A percentile compares a stretch with the other conserved stretches of the same genome.
Evolutionary conservation across 768 basidiomycete genomes (phyloP).

Genomic region (Pluteus cervinus): DNA sequence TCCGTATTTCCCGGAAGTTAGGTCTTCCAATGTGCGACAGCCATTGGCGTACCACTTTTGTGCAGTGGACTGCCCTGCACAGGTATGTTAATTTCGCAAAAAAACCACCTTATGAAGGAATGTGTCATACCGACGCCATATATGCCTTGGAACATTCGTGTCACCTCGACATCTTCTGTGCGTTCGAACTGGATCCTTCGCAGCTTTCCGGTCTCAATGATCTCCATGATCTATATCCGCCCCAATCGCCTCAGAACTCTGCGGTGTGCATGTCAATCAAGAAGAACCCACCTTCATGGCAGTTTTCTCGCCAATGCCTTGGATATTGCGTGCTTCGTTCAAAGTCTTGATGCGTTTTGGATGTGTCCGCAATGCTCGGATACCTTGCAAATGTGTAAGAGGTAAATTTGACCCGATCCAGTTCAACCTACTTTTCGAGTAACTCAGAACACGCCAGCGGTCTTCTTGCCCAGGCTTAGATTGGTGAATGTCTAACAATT

Average conservation of each 20-base stretch:
- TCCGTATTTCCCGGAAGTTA: constrained; percentile 52
- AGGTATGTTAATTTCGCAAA: not conserved
- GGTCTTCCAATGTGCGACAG: constrained; percentile 73
- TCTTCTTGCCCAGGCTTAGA: constrained; percentile 56
- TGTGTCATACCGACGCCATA: constrained; percentile 76
- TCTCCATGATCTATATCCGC: constrained; percentile 66
- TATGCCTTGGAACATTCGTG: constrained; percentile 65
- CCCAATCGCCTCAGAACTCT: constrained; percentile 1
- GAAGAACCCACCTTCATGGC: constrained; percentile 60
- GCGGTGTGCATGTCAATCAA: not conserved
- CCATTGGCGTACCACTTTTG: constrained; percentile 71
- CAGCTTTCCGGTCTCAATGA: constrained; percentile 67
- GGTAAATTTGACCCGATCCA: not conserved
- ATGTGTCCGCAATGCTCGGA: constrained; percentile 49
- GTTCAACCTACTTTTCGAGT: constrained; percentile 52
- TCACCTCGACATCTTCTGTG: constrained; percentile 54
- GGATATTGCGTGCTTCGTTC: constrained; percentile 53
- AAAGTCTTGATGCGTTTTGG: constrained; percentile 52
- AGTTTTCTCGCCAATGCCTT: constrained; percentile 69
- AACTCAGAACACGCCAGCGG: constrained; percentile 60
- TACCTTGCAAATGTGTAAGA: constrained; percentile 31
- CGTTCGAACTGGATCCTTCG: constrained; percentile 61
- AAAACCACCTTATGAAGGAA: not conserved
- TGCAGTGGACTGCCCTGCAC: constrained; percentile 56
- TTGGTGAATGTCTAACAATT: constrained; percentile 60